Conservation (phyloP, 2,329 filamentous ascomycete genomes). For the Tolypocladium nubicola region DNA sequence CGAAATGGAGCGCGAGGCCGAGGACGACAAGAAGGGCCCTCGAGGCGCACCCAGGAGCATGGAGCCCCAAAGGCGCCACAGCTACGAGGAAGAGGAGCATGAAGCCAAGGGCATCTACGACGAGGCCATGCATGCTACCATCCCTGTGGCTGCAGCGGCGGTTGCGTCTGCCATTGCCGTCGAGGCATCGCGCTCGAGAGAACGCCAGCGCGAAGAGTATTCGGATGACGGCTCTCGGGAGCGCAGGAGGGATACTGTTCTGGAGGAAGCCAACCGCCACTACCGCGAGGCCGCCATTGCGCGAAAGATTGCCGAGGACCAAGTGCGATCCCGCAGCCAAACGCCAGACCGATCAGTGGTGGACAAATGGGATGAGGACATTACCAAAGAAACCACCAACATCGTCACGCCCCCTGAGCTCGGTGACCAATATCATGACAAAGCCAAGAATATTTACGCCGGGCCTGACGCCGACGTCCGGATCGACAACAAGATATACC, state of each 20-base stretch:
- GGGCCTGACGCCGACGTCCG: slow-evolving; percentile 53
- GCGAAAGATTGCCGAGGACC: slow-evolving; percentile 41
- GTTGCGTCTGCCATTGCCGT: slow-evolving; percentile 36
- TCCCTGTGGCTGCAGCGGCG: slow-evolving; percentile 35
- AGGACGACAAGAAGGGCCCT: slow-evolving; percentile 16
- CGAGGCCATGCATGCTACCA: slow-evolving; percentile 35
- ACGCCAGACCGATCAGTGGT: slow-evolving; percentile 44
- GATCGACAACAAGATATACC: slow-evolving; percentile 48
- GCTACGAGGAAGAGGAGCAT: slow-evolving; percentile 27
- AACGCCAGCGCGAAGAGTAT: slow-evolving; percentile 19
- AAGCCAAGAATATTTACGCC: slow-evolving; percentile 40
- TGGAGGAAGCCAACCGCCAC: slow-evolving; percentile 45
- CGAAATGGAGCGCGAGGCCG: slow-evolving; percentile 27
- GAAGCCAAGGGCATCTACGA: slow-evolving; percentile 34
- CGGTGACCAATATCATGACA: slow-evolving; percentile 23
- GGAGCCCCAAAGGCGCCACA: slow-evolving; percentile 11
- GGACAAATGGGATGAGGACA: slow-evolving; percentile 38
- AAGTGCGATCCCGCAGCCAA: slow-evolving; percentile 40
- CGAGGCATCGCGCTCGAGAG: slow-evolving; percentile 25
- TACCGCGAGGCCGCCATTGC: slow-evolving; percentile 46
- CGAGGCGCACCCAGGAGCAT: slow-evolving; percentile 8
- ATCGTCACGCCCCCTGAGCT: slow-evolving; percentile 47
- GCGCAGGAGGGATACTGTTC: slow-evolving; percentile 28
- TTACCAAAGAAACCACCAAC: slow-evolving; percentile 24
- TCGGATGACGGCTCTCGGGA: slow-evolving; percentile 23